These are phyloP conservation scores for Medicago arabica DNA, from an alignment of 306 rosid species.

Conservation along the genomic window DNA sequence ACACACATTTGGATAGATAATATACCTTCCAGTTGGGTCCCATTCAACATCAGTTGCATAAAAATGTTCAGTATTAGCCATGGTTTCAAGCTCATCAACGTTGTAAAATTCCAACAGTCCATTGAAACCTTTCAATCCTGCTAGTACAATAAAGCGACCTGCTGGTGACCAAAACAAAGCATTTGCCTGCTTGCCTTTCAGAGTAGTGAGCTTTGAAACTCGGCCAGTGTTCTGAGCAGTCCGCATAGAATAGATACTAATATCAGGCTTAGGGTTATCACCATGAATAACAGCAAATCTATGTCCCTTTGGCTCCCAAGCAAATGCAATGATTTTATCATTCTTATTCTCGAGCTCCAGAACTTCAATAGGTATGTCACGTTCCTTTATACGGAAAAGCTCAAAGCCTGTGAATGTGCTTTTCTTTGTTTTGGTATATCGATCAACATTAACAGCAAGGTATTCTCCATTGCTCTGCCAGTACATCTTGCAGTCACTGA, in stretches of 20 bases:
- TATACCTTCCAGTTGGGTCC: conserved; percentile 96
- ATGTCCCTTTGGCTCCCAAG: conserved; percentile 97
- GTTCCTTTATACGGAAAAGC: conserved; percentile 80
- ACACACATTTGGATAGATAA: not conserved
- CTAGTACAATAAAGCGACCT: conserved; percentile 74
- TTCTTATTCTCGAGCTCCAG: conserved; percentile 88
- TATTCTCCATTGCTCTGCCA: conserved; percentile 96
- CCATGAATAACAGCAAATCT: conserved; percentile 85
- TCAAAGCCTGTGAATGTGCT: conserved; percentile 88
- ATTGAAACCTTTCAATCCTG: conserved; percentile 78
- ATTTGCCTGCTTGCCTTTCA: conserved; percentile 87
- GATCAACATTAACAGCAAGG: conserved; percentile 83
- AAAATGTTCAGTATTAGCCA: conserved; percentile 83
- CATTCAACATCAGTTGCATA: conserved; percentile 86
- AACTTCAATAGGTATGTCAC: conserved; percentile 87
- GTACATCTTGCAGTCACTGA: conserved; percentile 89
- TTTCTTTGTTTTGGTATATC: conserved; percentile 76
- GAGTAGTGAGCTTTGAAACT: conserved; percentile 76
- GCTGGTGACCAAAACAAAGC: conserved; percentile 89
- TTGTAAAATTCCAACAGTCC: conserved; percentile 81
- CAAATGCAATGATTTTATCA: conserved; percentile 88
- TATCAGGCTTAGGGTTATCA: conserved; percentile 80
- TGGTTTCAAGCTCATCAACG: conserved; percentile 85
- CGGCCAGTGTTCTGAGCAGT: conserved; percentile 69
- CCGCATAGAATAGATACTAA: conserved; percentile 78